A percentile compares a stretch with the other conserved stretches of the same genome.
These are phyloP conservation scores for Phaeosphaeriaceae sp. DNA, from an alignment of 2,329 filamentous ascomycete genomes.

Conservation along the genomic window DNA sequence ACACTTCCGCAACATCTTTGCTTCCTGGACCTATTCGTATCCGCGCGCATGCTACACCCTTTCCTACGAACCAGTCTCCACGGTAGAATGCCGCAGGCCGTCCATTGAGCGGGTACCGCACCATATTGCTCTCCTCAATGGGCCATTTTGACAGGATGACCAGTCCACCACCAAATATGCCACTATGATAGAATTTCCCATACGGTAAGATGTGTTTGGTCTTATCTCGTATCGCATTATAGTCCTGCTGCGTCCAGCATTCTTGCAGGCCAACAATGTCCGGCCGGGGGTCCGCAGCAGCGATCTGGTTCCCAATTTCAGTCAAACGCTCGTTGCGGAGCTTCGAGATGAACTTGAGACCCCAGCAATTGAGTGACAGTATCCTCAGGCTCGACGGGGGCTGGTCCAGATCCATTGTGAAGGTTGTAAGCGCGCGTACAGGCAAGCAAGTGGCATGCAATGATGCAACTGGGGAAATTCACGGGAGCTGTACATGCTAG, in stretches of 20 bases:
- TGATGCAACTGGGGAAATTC: constrained; percentile 26
- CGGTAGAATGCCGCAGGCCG: constrained; percentile 91
- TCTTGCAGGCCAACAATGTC: constrained; percentile 94
- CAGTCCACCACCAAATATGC: constrained; percentile 87
- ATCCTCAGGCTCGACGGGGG: constrained; percentile 70
- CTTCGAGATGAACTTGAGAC: constrained; percentile 84
- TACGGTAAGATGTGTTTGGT: constrained; percentile 80
- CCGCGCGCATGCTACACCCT: constrained; percentile 85
- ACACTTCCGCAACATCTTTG: constrained; percentile 81
- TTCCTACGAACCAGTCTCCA: constrained; percentile 96
- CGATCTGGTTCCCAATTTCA: constrained; percentile 84
- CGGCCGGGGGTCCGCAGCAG: constrained; percentile 70
- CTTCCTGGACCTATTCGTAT: constrained; percentile 72
- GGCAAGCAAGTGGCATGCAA: neutral
- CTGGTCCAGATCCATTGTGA: constrained; percentile 29
- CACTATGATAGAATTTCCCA: constrained; percentile 91
- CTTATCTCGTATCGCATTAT: constrained; percentile 75
- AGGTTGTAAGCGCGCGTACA: neutral
- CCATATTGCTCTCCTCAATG: constrained; percentile 87
- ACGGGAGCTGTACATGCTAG: constrained; percentile 18
- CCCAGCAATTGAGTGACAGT: constrained; percentile 96
- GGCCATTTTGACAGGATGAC: constrained; percentile 92
- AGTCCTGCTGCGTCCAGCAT: constrained; percentile 90
- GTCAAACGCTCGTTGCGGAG: constrained; percentile 77
- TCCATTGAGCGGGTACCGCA: constrained; percentile 87